Percentiles rank a stretch among this genome's conserved stretches.
phyloP scores from a whole-genome alignment of 345 rosid genomes.

The Ailanthus altissimus region DNA sequence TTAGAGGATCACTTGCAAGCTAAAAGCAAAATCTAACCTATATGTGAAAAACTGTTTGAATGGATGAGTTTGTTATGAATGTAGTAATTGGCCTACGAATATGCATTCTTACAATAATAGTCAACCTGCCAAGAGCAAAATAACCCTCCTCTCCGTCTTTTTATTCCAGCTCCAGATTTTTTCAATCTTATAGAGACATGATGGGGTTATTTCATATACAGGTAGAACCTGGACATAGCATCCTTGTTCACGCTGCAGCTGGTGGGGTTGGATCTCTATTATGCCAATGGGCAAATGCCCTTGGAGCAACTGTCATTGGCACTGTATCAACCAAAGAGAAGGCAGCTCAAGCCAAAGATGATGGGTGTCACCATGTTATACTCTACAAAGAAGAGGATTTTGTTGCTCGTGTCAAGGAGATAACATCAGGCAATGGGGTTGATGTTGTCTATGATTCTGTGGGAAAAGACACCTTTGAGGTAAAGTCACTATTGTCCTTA shows the following conservation, averaged over 20 bases:
- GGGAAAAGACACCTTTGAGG: slow-evolving; percentile 89
- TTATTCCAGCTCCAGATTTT: not conserved
- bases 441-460: slow-evolving; percentile 91
- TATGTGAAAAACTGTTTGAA: no score
- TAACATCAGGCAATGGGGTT: slow-evolving; percentile 81
- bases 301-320: slow-evolving; percentile 88
- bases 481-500: slow-evolving; percentile 22
- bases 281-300: slow-evolving; percentile 92
- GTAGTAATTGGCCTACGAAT: no score
- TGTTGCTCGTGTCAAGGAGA: slow-evolving; percentile 68
- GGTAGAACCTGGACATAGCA: slow-evolving; percentile 77
- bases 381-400: slow-evolving; percentile 80
- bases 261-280: slow-evolving; percentile 93
- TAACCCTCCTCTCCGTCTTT: not conserved
- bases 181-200: slow-evolving; percentile 3
- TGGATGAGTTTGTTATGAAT: no score
- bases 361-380: slow-evolving; percentile 88
- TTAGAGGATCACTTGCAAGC: no score
- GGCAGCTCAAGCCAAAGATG: slow-evolving; percentile 90
- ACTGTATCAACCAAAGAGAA: slow-evolving; percentile 84
- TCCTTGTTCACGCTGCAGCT: slow-evolving; percentile 92
- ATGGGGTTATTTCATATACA: slow-evolving; percentile 20
- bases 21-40: no score
- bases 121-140: no score
- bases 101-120: no score